These are phyloP conservation scores for Solanum hybrid DNA, from an alignment of 305 asterid genomes.

Conservation along the genomic window DNA sequence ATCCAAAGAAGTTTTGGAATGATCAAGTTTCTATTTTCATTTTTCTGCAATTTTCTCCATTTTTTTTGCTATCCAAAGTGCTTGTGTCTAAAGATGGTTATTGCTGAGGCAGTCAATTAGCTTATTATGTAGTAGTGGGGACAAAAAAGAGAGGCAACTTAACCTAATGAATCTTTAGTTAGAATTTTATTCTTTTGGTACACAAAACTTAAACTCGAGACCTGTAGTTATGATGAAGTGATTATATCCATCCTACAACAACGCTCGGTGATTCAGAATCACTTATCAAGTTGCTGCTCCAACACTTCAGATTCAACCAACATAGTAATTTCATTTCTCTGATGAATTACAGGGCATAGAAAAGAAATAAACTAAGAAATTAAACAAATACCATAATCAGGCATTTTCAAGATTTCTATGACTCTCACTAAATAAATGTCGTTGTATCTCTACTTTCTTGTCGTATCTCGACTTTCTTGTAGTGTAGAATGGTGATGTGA, in stretches of 20 bases:
- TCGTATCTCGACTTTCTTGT: background rate
- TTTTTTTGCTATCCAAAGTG: background rate
- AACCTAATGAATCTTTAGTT: background rate
- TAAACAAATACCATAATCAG: background rate
- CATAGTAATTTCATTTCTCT: background rate
- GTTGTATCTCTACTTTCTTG: background rate
- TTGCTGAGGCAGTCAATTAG: background rate
- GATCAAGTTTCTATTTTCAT: background rate
- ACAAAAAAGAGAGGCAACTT: background rate
- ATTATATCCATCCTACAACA: background rate
- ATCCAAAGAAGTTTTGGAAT: background rate
- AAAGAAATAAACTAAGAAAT: background rate
- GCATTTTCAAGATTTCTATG: background rate
- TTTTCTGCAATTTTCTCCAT: background rate
- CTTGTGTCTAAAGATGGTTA: background rate
- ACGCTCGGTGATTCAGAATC: background rate
- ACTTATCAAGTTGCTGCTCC: background rate
- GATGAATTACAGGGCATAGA: background rate
- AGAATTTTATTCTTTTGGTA: too few species aligned
- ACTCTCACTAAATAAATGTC: background rate
- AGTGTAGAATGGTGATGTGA: constrained; percentile 11
- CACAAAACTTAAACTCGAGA: background rate
- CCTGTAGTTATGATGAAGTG: background rate
- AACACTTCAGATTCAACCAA: background rate
- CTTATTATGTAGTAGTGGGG: background rate